Evolutionary conservation across 371 early-diverging fungal genomes (phyloP), one percentile per base, ranked within the genome.

Genomic region (Haplosporangium sp.): DNA sequence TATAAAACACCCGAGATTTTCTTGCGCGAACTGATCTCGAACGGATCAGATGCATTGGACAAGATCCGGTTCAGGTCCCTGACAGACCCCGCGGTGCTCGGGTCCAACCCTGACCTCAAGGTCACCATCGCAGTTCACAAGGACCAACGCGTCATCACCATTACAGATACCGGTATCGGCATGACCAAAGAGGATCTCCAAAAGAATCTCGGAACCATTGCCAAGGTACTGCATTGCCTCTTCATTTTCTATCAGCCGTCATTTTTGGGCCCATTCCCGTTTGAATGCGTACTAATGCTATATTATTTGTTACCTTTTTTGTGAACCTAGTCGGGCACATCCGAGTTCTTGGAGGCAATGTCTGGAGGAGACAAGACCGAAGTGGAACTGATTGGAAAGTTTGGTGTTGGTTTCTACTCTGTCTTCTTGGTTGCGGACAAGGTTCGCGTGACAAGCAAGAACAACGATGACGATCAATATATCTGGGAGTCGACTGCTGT

Each of bases 361-460:
- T 90, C 91, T 52, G 73, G 85, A 11, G 73, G 85, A 11, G 83
- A 88, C 66, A 82, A 83, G 73, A 81, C 84, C 42, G 91, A 90
- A 59, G 84, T 87, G 63, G 86, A 86, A 56, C 82, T 96, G 75
- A 98, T 98, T 79, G 99, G 99, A 52, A 98, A 98, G 86, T 99
- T 99, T 84, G 99, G 99, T 88, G 96, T 98, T 41, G 99, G 99
- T 21, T 98, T 98, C 83, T 99, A 99, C 86, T 95, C 90, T 21
- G 92, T 92, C 52, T 95, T 94, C 76, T 81, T 98, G 73, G 96
- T 99, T 4, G 97, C 98, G n/a, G 97, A 98, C 83, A 87, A 89
- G 74, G 98, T 99, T n/a, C 90, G 92, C 5, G 97, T 99, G 13
- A 91, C 95, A 13, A 90, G 92, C 65, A 98, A 98, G 86, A 86